phyloP scores from a whole-genome alignment of 2,329 filamentous ascomycete genomes.

The Penicillium sp. region DNA sequence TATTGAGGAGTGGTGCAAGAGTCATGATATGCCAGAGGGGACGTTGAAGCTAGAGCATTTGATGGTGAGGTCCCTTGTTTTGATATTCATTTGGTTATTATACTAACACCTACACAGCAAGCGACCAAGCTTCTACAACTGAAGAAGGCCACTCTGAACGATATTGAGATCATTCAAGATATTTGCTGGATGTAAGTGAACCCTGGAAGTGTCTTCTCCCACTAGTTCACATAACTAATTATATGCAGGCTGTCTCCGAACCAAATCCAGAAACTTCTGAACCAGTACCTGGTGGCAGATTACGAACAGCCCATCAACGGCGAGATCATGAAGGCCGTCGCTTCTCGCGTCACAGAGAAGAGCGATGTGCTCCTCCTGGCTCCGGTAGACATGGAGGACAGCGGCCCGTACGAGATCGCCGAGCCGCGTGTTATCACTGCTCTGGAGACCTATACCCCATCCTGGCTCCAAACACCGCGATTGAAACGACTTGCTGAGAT shows the following conservation, averaged over 20 bases:
- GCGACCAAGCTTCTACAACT: slow-evolving; percentile 96
- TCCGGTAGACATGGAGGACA: slow-evolving; percentile 98
- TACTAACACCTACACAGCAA: slow-evolving; percentile 59
- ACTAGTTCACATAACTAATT: background rate
- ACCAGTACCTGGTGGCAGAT: slow-evolving; percentile 97
- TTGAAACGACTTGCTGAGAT: slow-evolving; percentile 97
- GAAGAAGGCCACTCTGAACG: slow-evolving; percentile 98
- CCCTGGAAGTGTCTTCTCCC: background rate
- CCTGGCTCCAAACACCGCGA: slow-evolving; percentile 94
- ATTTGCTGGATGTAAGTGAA: slow-evolving; percentile 98
- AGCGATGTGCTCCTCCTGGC: slow-evolving; percentile 90
- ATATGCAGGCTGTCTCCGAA: slow-evolving; percentile 81
- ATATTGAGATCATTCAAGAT: slow-evolving; percentile 99
- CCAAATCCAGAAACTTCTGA: slow-evolving; percentile 97
- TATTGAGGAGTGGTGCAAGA: slow-evolving; percentile 99
- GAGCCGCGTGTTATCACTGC: slow-evolving; percentile 95
- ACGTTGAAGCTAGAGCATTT: slow-evolving; percentile 96
- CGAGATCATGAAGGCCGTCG: slow-evolving; percentile 99
- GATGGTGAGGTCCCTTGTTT: slow-evolving; percentile 64
- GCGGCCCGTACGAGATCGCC: slow-evolving; percentile 96
- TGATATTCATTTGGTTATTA: background rate
- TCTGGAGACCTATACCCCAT: slow-evolving; percentile 95
- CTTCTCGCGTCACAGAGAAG: slow-evolving; percentile 95
- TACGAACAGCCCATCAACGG: slow-evolving; percentile 99
- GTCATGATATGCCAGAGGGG: slow-evolving; percentile 98